These are phyloP conservation scores for Daedaleopsis sinensis DNA, from an alignment of 768 basidiomycete genomes.

Conservation along the genomic window DNA sequence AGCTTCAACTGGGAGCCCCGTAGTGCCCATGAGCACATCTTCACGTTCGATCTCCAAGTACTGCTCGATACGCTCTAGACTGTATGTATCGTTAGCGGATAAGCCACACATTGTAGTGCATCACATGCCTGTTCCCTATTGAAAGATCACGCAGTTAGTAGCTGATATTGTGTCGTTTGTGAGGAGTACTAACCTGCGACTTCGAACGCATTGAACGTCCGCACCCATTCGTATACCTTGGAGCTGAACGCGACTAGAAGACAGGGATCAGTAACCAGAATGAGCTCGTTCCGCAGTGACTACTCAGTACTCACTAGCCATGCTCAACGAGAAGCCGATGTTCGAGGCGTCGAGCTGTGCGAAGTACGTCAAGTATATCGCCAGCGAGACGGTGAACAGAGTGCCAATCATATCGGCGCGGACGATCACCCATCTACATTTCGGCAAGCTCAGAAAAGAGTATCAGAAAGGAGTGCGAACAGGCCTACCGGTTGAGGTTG, in stretches of 20 bases:
- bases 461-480: background rate
- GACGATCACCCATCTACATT: conserved; percentile 44
- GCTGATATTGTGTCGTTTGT: background rate
- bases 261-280: background rate
- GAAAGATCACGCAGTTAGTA: background rate
- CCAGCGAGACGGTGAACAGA: conserved; percentile 49
- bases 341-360: conserved; percentile 41
- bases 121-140: background rate
- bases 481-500: conserved; percentile 40
- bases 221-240: conserved; percentile 51
- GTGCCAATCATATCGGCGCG: conserved; percentile 57
- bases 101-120: too few relatives aligned
- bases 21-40: conserved; percentile 24
- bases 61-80: conserved; percentile 53
- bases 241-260: conserved; percentile 49
- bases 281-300: too few relatives aligned
- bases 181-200: conserved; percentile 37
- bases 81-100: conserved; percentile 13
- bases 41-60: conserved; percentile 63
- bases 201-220: conserved; percentile 44
- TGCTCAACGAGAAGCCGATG: conserved; percentile 39
- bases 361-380: conserved; percentile 50
- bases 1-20: conserved; percentile 24
- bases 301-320: conserved; percentile 36
- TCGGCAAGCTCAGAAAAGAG: background rate